Percentiles rank a stretch among this genome's conserved stretches.
Evolutionary conservation across 495 filamentous ascomycete genomes (phyloP).

Genomic region (Hypoxylon perforatum): DNA sequence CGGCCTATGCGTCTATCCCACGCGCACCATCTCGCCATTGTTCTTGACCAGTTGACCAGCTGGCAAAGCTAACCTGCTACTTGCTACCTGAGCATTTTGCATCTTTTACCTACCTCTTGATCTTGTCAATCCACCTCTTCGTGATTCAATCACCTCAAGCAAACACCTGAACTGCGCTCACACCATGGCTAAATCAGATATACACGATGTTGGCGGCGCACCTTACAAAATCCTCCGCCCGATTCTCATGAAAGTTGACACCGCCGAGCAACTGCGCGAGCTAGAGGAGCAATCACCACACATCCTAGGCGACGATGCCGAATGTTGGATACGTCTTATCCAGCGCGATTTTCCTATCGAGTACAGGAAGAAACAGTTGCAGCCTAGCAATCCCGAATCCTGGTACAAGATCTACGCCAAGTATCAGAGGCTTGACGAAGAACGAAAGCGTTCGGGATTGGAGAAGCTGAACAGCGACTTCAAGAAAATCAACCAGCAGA

Average conservation of each 20-base stretch:
- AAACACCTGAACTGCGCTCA: conserved; percentile 11
- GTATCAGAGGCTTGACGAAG: conserved; percentile 55
- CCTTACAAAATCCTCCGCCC: conserved; percentile 27
- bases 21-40: not conserved
- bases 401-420: conserved; percentile 53
- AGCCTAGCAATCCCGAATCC: conserved; percentile 45
- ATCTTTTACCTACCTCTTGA: conserved; percentile 13
- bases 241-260: conserved; percentile 48
- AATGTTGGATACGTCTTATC: conserved; percentile 56
- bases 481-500: conserved; percentile 44
- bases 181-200: conserved; percentile 24
- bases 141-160: conserved; percentile 14
- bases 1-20: not conserved
- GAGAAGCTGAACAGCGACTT: conserved; percentile 50
- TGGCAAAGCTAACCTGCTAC: not conserved
- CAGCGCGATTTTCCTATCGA: conserved; percentile 45
- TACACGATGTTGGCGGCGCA: conserved; percentile 34
- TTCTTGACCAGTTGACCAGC: not conserved
- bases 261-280: conserved; percentile 47
- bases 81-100: not conserved
- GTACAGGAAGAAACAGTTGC: conserved; percentile 34
- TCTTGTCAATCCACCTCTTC: conserved; percentile 5
- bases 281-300: conserved; percentile 51
- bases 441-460: conserved; percentile 62
- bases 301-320: conserved; percentile 44